Base-by-base conservation (phyloP, 306 rosid species). In the Lupinus albus region DNA sequence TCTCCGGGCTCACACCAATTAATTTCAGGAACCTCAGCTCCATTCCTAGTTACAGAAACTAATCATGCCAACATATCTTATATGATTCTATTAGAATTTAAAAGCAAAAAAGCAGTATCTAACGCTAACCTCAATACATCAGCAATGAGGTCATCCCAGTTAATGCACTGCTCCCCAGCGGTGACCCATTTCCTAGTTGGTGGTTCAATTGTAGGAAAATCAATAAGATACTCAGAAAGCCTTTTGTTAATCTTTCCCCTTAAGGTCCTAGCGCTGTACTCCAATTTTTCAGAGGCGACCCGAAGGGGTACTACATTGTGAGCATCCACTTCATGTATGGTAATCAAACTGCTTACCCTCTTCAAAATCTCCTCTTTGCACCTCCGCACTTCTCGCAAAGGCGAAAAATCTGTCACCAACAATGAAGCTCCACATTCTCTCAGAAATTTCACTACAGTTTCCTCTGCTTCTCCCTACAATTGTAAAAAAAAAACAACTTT, bases 1-100 rank as follows among this genome's bases (percentile, higher is more conserved):
- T 93, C 97, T 58, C 98, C 97, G 1, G 98, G 88, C 69, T 75
- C 85, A 51, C 91, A 92, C 96, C 98, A 92, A n/a, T 76, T 65
- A 67, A 92, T 71, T 83, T 89, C 96, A 62, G 96, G 93, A 81
- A 92, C 98, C 80, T 87, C 96, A 11, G 84, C 88, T 70, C 91
- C 98, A 71, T 75, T 77, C 81, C 96, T 87, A 50, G 66, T 77
- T 33, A 47, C 1, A 57, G 6, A 67, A 61, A 48, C 71, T 12
- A 16, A 61, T 13, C 48, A 18, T 20, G 62, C 80, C 73, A 78
- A 65, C 42, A 62, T 3, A 74, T 18, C 15, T 51, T 39, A 38
- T 57, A 49, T 11, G 21, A 14, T 14, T 69, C 51, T 4, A 15
- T 36, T 51, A 4, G 16, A 18, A 30, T 36, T 41, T 12, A 8